These are phyloP conservation scores for Metarhizium album DNA, from an alignment of 2,329 filamentous ascomycete genomes.

Conservation along the genomic window DNA sequence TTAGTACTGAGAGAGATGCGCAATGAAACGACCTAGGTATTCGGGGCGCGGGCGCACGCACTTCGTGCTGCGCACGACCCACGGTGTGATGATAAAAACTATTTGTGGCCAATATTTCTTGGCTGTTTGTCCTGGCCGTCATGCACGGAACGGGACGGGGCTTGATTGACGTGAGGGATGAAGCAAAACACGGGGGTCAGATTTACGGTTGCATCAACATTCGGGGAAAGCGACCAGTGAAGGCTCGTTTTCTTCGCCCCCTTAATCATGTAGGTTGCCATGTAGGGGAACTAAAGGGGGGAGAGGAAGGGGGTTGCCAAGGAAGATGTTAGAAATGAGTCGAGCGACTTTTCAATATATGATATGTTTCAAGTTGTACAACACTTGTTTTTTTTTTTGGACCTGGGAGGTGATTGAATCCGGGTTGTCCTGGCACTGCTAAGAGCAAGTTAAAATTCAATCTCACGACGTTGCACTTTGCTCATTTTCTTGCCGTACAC, in stretches of 20 bases:
- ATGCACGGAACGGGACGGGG: constrained; percentile 1
- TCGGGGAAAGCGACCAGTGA: neutral
- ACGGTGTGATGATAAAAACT: constrained; percentile 1
- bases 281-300: neutral
- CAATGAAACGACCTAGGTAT: neutral
- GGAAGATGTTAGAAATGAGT: neutral
- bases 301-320: neutral
- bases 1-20: neutral
- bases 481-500: too few species aligned
- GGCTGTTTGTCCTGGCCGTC: neutral
- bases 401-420: too few species aligned
- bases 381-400: too few species aligned
- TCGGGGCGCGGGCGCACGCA: constrained; percentile 4
- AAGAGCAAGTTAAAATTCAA: too few species aligned
- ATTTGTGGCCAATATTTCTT: neutral
- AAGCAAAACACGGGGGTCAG: neutral
- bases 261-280: neutral
- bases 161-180: neutral
- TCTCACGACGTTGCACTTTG: too few species aligned
- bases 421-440: too few species aligned
- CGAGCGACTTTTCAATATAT: neutral
- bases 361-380: neutral
- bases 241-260: neutral
- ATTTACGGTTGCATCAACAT: constrained; percentile 2
- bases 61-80: constrained; percentile 1